phyloP scores from a whole-genome alignment of 495 filamentous ascomycete species.

The Neurospora terricola region DNA sequence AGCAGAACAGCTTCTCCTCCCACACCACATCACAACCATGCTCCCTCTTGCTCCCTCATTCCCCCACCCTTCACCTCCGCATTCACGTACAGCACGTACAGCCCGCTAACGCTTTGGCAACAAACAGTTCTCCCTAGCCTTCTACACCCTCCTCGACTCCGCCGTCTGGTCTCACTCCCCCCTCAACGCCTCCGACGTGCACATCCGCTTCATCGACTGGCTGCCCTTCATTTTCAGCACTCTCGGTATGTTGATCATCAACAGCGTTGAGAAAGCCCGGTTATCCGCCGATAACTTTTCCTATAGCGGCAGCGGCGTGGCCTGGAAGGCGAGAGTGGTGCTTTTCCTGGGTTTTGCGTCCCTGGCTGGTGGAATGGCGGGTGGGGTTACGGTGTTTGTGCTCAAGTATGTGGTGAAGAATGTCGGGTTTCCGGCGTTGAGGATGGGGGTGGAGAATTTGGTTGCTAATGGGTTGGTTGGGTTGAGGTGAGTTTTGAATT shows the following conservation, averaged over 20 bases:
- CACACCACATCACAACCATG: background rate
- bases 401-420: slow-evolving; percentile 80
- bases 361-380: slow-evolving; percentile 89
- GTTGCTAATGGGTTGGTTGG: slow-evolving; percentile 79
- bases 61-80: background rate
- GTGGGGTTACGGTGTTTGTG: slow-evolving; percentile 80
- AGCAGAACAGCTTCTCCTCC: background rate
- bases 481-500: slow-evolving; percentile 54
- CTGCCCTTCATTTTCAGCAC: slow-evolving; percentile 90
- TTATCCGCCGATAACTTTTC: slow-evolving; percentile 78
- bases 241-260: slow-evolving; percentile 97
- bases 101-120: background rate
- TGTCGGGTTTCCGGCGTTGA: slow-evolving; percentile 73
- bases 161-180: slow-evolving; percentile 75
- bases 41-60: background rate
- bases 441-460: slow-evolving; percentile 90
- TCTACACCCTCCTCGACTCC: slow-evolving; percentile 92
- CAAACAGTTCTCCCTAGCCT: slow-evolving; percentile 82
- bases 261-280: slow-evolving; percentile 88
- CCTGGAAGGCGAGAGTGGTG: slow-evolving; percentile 93
- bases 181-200: slow-evolving; percentile 68
- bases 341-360: slow-evolving; percentile 92
- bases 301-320: slow-evolving; percentile 77
- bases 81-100: background rate
- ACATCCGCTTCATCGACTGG: slow-evolving; percentile 97